Conservation (phyloP, 345 rosid species). For the Fremontodendron californicum region DNA sequence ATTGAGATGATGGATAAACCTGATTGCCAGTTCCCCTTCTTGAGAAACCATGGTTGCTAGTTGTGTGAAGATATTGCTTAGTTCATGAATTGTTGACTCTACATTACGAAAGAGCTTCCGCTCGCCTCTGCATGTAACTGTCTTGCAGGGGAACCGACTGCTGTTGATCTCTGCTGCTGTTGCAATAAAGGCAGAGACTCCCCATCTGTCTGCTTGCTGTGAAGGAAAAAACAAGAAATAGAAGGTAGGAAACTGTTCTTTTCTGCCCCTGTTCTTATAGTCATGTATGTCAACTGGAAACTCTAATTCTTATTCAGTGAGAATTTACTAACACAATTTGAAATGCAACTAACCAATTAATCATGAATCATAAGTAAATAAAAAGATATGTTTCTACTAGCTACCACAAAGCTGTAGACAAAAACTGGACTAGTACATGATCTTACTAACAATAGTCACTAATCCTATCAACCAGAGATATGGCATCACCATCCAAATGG, state of each 20-base stretch:
- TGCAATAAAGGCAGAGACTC: slow-evolving; percentile 57
- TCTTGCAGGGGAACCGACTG: slow-evolving; percentile 75
- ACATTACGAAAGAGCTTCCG: slow-evolving; percentile 74
- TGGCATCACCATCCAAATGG: neutral
- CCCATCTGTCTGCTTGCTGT: slow-evolving; percentile 51
- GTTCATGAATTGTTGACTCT: slow-evolving; percentile 84
- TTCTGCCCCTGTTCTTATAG: neutral
- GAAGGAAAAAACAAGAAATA: slow-evolving; percentile 5
- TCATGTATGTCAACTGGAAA: neutral
- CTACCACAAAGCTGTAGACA: neutral
- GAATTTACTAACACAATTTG: neutral
- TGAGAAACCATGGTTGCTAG: slow-evolving; percentile 85
- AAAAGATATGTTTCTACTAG: neutral
- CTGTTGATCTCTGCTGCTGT: slow-evolving; percentile 50
- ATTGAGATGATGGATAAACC: slow-evolving; percentile 31
- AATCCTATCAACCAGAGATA: neutral
- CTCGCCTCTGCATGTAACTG: slow-evolving; percentile 79
- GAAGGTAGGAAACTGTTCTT: neutral
- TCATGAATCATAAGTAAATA: neutral
- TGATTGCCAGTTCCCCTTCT: slow-evolving; percentile 87
- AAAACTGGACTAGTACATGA: neutral
- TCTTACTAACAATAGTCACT: neutral
- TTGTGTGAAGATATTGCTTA: slow-evolving; percentile 68
- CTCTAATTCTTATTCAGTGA: neutral
- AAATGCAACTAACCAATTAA: neutral